phyloP scores from a whole-genome alignment of 73 alveolate species.

The Urostyla sp. region DNA sequence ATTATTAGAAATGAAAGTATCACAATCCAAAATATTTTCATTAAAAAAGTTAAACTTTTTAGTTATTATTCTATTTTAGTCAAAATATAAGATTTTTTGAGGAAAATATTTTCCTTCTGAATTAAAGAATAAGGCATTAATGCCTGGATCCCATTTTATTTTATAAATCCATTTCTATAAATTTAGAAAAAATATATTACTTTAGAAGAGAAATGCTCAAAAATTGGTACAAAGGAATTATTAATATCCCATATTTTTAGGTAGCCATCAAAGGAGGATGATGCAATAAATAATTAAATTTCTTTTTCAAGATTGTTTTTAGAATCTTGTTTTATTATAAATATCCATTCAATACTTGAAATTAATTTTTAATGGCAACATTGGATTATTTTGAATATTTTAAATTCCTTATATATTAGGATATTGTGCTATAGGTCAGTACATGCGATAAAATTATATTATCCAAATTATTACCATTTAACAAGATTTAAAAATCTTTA shows the following conservation, averaged over 20 bases:
- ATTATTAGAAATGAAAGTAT: too few species aligned
- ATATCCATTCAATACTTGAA: slow-evolving; percentile 20
- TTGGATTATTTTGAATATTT: not conserved
- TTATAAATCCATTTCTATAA: slow-evolving; percentile 38
- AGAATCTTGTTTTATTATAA: not conserved
- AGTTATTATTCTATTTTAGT: not conserved
- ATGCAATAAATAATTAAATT: not conserved
- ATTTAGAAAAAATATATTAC: not conserved
- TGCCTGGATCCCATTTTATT: slow-evolving; percentile 29
- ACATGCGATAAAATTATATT: not conserved
- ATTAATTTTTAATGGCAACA: slow-evolving; percentile 21
- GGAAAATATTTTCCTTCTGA: slow-evolving; percentile 52
- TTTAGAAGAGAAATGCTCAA: slow-evolving; percentile 39
- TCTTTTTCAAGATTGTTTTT: not conserved
- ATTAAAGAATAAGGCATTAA: slow-evolving; percentile 27
- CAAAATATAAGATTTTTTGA: slow-evolving; percentile 21
- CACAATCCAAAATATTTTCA: slow-evolving; percentile 24
- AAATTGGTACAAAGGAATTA: slow-evolving; percentile 8
- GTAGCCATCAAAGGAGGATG: slow-evolving; percentile 45
- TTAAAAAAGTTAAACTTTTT: slow-evolving; percentile 35
- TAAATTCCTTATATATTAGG: not conserved
- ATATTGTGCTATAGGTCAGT: slow-evolving; percentile 8
- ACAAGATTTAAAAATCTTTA: too few species aligned
- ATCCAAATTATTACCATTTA: slow-evolving; percentile 22
- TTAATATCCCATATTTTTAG: not conserved